Base-by-base conservation (phyloP, 2,329 filamentous ascomycete genomes). In the Penicillium sp. region DNA sequence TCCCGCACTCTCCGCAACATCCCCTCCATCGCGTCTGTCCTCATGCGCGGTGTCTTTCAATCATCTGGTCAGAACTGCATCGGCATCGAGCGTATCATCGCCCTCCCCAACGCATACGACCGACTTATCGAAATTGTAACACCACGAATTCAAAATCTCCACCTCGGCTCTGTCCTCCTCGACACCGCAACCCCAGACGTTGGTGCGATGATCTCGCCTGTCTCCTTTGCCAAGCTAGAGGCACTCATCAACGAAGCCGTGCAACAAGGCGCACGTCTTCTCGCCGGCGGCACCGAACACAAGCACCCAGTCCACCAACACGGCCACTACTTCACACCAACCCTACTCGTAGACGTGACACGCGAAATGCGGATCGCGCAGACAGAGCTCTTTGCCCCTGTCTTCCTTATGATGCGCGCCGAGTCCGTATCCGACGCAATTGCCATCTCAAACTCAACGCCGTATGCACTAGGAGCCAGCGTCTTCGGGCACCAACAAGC, bases 51-150 rank as follows among this genome's bases (percentile, higher is more conserved):
- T 51, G 91, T 91, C 10, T 99, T 97, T 77, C 94, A 99, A 75
- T 92, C 92, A 50, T 88, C 92, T 16, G 94, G 94, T 1, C 94
- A 99, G 75, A 99, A 99, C 78, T 99, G 94, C 76, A 93, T 99
- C 70, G 94, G 94, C 54, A 93, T 97, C 65, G 94, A 99, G 78
- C 89, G 94, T 55, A 87, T 97, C 69, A 87, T 97, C 65, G 91
- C 89, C 25, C 83, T 90, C 16, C 87, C 91, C 1, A 79, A 78
- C n/a, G 82, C 90, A 50, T 96, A 97, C 78, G 81, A 89, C 60
- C 80, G 80, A 55, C 83, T 99, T 23, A 78, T 96, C 51, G 75
- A 80, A 5, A 81, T 86, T 59, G 84, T 99, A 21, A 83, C 86
- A 50, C 87, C 89, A 11, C 87, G 89, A 60, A 90, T 97, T 63